A percentile compares a stretch with the other conserved stretches of the same genome.
phyloP scores from a whole-genome alignment of 2,329 filamentous ascomycete species.

The Aspergillus sp. region DNA sequence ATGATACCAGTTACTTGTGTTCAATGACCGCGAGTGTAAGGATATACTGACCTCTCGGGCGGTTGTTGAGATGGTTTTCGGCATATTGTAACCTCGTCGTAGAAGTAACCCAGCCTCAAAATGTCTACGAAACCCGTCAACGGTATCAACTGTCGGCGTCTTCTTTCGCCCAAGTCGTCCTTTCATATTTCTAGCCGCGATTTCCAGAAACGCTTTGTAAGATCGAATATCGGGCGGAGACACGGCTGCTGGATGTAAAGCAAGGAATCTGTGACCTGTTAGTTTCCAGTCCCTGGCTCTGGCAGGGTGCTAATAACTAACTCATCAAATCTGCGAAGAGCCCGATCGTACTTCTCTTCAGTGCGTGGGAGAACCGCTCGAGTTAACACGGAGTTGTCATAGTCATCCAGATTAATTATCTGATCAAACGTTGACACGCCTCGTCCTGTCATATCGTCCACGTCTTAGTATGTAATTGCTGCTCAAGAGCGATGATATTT shows the following conservation, averaged over 20 bases:
- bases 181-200: constrained; percentile 5
- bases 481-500: constrained; percentile 4
- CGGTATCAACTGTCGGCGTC: not conserved
- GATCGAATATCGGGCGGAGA: constrained; percentile 8
- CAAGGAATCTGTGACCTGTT: not conserved
- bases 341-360: constrained; percentile 3
- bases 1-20: not conserved
- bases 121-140: constrained; percentile 4
- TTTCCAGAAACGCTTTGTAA: constrained; percentile 8
- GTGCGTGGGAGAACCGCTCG: constrained; percentile 3
- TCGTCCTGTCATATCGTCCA: constrained; percentile 5
- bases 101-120: constrained; percentile 1
- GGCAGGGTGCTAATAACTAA: constrained; percentile 3
- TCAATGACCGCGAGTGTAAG: not conserved
- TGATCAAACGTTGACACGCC: constrained; percentile 3
- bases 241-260: not conserved
- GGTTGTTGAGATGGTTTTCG: constrained; percentile 1
- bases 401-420: constrained; percentile 7
- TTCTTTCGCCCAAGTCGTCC: constrained; percentile 1
- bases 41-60: constrained; percentile 1
- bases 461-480: constrained; percentile 4
- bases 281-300: constrained; percentile 4
- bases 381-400: constrained; percentile 6
- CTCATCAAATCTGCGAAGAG: constrained; percentile 6
- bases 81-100: not conserved